phyloP scores from a whole-genome alignment of 441 rosid genomes.

The Capsella rubella region DNA sequence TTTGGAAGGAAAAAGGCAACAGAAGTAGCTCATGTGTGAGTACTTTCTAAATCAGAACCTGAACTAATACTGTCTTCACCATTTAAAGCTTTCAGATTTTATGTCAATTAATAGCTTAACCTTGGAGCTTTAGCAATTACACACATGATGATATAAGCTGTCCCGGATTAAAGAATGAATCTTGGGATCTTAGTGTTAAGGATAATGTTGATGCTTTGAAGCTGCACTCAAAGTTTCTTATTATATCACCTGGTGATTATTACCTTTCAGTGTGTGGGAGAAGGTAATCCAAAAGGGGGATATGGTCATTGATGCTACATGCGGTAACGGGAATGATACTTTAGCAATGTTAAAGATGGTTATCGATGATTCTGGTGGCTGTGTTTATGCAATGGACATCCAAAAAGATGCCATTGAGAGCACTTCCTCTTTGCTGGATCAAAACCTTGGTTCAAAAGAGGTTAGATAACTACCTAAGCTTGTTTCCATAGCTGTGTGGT shows the following conservation, averaged over 20 bases:
- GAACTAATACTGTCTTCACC: not conserved
- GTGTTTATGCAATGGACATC: slow-evolving; percentile 84
- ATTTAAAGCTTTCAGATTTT: not conserved
- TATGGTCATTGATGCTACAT: slow-evolving; percentile 80
- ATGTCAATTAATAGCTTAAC: slow-evolving; percentile 5
- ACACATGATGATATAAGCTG: not conserved
- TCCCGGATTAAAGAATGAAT: not conserved
- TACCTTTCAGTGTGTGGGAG: slow-evolving; percentile 73
- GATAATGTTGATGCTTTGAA: not conserved
- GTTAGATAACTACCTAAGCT: slow-evolving; percentile 46
- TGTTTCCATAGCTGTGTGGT: not conserved
- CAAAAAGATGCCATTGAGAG: slow-evolving; percentile 69
- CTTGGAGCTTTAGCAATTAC: slow-evolving; percentile 3
- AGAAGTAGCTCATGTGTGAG: slow-evolving; percentile 92
- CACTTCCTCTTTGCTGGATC: slow-evolving; percentile 62
- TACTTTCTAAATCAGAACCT: slow-evolving; percentile 32
- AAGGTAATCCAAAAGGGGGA: slow-evolving; percentile 75
- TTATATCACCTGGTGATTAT: not conserved
- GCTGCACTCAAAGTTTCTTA: not conserved
- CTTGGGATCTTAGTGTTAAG: slow-evolving; percentile 7
- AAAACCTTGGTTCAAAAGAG: slow-evolving; percentile 57
- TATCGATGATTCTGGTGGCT: slow-evolving; percentile 60
- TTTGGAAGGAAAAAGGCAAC: slow-evolving; percentile 88
- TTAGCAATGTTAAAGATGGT: slow-evolving; percentile 77
- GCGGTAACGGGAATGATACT: slow-evolving; percentile 91